phyloP scores from a whole-genome alignment of 306 rosid species.

The Sphenostylis stenocarpa region DNA sequence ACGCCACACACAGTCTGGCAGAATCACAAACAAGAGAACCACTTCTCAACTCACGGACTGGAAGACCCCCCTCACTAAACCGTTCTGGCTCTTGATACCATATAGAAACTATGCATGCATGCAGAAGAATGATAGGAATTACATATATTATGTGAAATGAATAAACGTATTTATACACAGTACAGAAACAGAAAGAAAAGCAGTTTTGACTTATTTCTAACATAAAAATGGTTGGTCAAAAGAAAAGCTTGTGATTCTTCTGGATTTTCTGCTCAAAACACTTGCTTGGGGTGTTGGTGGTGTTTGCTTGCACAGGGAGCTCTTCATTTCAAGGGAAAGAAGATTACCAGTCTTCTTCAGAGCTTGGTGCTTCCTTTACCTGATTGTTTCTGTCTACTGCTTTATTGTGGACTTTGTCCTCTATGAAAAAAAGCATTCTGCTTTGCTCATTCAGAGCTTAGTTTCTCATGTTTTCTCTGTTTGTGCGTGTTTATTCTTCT shows the following conservation, averaged over 20 bases:
- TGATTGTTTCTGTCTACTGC: neutral
- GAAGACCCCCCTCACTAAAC: too few species aligned
- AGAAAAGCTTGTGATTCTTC: slow-evolving; percentile 27
- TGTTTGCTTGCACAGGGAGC: neutral
- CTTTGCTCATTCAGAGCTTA: neutral
- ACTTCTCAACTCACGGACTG: too few species aligned
- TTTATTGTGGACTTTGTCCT: slow-evolving; percentile 3
- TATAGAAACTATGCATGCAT: too few species aligned
- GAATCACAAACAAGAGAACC: too few species aligned
- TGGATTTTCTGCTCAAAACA: slow-evolving; percentile 20
- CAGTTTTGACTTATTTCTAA: too few species aligned
- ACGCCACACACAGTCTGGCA: too few species aligned
- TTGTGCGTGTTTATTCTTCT: slow-evolving; percentile 18
- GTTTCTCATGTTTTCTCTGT: slow-evolving; percentile 24
- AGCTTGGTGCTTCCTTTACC: neutral
- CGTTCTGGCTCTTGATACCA: too few species aligned
- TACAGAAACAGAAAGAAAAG: too few species aligned
- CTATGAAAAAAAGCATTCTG: neutral
- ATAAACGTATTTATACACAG: too few species aligned
- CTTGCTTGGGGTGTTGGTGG: slow-evolving; percentile 18
- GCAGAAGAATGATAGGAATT: too few species aligned
- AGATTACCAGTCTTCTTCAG: slow-evolving; percentile 2
- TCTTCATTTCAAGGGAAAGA: neutral
- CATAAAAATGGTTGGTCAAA: slow-evolving; percentile 32
- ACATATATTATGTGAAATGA: too few species aligned